Evolutionary conservation across 331 rosid genomes (phyloP), one percentile per base, ranked within the genome.

Genomic region (Quercus tomentella): DNA sequence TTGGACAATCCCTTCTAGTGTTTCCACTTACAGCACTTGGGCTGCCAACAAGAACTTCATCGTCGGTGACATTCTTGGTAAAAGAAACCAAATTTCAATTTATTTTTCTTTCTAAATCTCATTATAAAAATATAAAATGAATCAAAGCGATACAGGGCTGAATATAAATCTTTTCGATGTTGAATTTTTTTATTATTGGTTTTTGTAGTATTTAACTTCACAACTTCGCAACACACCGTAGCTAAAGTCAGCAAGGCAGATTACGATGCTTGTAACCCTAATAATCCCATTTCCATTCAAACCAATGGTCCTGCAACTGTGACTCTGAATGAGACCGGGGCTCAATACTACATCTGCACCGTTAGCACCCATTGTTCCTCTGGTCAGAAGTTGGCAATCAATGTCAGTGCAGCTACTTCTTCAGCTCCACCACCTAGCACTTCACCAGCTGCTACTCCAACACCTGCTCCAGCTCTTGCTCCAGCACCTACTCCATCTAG

Each of bases 41-140:
- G 87, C 93, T 33, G 28, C 89, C 23, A 83, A 74, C 69, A 51
- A 89, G 45, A 88, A 76, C 82, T 91, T 91, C 82, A 8, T 12
- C 1, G 57, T 79, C 0, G 92, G 91, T 37, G 92, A 89, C 84
- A 78, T 74, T 85, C 89, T 91, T 20, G 92, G 97, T 91, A 85
- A 77, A 22, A 71, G 58, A 0, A 21, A 7, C 62, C 12, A 20
- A 41, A 6, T 23, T 31, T 35, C 10, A 16, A 54, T 68, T 16
- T n/a, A 10, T 3, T 15, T 41, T 35, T 54, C 8, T 12, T 17
- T 21, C 7, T 15, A 5, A 12, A 49, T 49, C 5, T 3, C 12
- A 12, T 49, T 49, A 49, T 49, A 14, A 49, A 49, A 49, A 12
- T 49, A 25, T 12, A 7, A 18, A 30, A 65, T 3, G 45, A 65